Evolutionary conservation across 305 asterid species (phyloP).

Genomic region (Plantago coronopus): DNA sequence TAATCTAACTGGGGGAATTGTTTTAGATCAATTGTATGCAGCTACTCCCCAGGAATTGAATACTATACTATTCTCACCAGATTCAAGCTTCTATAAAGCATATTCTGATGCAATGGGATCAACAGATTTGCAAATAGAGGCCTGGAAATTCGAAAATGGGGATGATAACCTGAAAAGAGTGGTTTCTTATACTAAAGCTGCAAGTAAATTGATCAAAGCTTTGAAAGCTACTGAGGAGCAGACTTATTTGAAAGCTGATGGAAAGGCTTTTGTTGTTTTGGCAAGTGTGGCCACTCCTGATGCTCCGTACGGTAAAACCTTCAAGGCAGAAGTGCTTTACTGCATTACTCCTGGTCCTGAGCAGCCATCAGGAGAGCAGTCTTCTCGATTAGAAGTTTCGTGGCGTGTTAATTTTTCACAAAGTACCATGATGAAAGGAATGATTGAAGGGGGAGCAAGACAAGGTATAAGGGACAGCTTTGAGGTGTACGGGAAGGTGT

Average conservation of each 20-base stretch:
- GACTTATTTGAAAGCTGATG: conserved; percentile 72
- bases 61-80: conserved; percentile 62
- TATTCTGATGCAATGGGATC: conserved; percentile 57
- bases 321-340: conserved; percentile 77
- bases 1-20: conserved; percentile 73
- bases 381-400: conserved; percentile 69
- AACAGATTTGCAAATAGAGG: conserved; percentile 60
- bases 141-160: conserved; percentile 70
- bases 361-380: conserved; percentile 73
- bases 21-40: conserved; percentile 63
- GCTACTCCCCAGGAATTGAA: conserved; percentile 63
- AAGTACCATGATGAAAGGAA: conserved; percentile 89
- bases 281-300: conserved; percentile 83
- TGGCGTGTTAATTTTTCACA: conserved; percentile 85
- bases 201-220: conserved; percentile 72
- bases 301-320: conserved; percentile 92
- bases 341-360: conserved; percentile 85
- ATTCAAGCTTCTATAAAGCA: conserved; percentile 56
- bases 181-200: conserved; percentile 63
- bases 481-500: conserved; percentile 58
- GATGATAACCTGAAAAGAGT: conserved; percentile 63
- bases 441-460: conserved; percentile 87
- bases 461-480: conserved; percentile 91
- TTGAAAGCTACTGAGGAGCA: conserved; percentile 88
- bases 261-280: conserved; percentile 59